Conservation (phyloP, 352 stramenopile species). For the Pilasporangium apinafurcum region DNA sequence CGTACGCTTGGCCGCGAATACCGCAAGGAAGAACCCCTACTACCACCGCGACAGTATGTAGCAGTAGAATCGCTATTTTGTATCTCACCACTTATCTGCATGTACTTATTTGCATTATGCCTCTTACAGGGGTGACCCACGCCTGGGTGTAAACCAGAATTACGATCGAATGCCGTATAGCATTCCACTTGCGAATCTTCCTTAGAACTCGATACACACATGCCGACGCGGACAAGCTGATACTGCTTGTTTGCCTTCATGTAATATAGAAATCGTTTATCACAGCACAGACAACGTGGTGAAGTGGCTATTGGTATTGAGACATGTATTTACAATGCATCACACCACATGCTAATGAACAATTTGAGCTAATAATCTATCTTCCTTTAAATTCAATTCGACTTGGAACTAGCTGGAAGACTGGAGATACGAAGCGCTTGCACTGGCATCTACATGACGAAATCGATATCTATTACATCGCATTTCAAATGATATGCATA, state of each 20-base stretch:
- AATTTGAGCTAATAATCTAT: too few relatives aligned
- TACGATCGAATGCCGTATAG: conserved; percentile 78
- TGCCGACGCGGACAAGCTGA: too few relatives aligned
- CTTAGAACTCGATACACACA: too few relatives aligned
- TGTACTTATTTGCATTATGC: not conserved
- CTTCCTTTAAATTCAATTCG: conserved; percentile 17
- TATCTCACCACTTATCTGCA: not conserved
- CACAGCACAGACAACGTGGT: too few relatives aligned
- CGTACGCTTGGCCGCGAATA: conserved; percentile 37
- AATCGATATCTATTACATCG: not conserved
- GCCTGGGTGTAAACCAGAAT: conserved; percentile 64
- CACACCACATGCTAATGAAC: too few relatives aligned
- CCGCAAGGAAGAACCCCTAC: conserved; percentile 39
- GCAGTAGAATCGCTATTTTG: not conserved
- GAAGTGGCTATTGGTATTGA: too few relatives aligned
- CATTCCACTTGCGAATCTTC: conserved; percentile 56
- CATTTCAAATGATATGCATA: not conserved
- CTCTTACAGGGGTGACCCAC: conserved; percentile 41
- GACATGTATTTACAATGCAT: too few relatives aligned
- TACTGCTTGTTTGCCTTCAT: conserved; percentile 1
- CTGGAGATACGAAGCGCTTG: conserved; percentile 39
- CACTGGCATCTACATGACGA: conserved; percentile 41
- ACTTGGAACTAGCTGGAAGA: conserved; percentile 57
- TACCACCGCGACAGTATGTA: conserved; percentile 56
- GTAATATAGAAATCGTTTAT: not conserved